Conservation (phyloP, 768 basidiomycete genomes). For the Psilocybe azurescens region DNA sequence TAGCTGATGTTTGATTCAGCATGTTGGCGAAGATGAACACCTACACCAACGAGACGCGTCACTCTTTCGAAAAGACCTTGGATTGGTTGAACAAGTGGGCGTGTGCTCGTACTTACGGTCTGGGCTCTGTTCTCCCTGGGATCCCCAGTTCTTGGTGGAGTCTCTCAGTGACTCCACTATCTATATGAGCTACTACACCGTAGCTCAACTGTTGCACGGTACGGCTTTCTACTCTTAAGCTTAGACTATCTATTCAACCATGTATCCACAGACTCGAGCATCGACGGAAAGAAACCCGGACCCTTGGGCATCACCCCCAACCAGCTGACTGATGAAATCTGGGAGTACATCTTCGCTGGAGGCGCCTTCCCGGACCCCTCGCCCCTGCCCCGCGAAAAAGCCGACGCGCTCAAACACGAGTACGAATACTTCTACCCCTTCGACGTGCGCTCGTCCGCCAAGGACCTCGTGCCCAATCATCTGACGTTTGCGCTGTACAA, state of each 20-base stretch:
- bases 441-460: slow-evolving; percentile 97
- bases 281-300: slow-evolving; percentile 82
- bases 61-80: slow-evolving; percentile 89
- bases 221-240: slow-evolving; percentile 25
- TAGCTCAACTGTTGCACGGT: slow-evolving; percentile 92
- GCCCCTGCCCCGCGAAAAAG: slow-evolving; percentile 75
- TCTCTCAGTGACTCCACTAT: slow-evolving; percentile 97
- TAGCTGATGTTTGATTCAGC: slow-evolving; percentile 42
- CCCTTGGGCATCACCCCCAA: slow-evolving; percentile 85
- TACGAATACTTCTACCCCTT: slow-evolving; percentile 98
- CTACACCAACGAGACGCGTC: slow-evolving; percentile 89
- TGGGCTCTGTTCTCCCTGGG: slow-evolving; percentile 97
- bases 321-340: slow-evolving; percentile 97
- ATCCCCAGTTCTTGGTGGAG: slow-evolving; percentile 95
- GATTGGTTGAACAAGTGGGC: slow-evolving; percentile 99
- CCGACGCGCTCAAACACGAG: slow-evolving; percentile 84
- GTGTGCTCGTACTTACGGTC: slow-evolving; percentile 95
- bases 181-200: slow-evolving; percentile 98
- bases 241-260: neutral
- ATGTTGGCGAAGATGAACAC: slow-evolving; percentile 87
- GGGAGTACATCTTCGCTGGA: slow-evolving; percentile 90
- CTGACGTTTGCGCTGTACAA: slow-evolving; percentile 93
- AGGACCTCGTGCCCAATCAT: slow-evolving; percentile 96
- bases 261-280: slow-evolving; percentile 55
- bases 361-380: slow-evolving; percentile 76